Percentiles rank a stretch among this genome's conserved stretches.
phyloP scores from a whole-genome alignment of 805 yeast species.

The Yarrowia keelungensis region DNA sequence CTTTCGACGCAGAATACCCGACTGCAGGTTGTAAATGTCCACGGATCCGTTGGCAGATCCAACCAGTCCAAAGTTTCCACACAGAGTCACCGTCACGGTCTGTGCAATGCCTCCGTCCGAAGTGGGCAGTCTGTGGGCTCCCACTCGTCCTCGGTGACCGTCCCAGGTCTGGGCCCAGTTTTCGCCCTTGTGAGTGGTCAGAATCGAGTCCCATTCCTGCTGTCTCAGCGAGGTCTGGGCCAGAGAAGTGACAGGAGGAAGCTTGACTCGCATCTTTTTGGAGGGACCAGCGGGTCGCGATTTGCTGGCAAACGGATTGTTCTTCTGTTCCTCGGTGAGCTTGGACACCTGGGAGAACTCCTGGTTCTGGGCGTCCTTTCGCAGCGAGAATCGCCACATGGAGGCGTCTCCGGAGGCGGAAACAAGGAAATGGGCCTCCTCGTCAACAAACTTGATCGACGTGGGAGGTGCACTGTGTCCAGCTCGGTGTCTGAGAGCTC shows the following conservation, averaged over 20 bases:
- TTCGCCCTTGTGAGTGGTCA: conserved; percentile 88
- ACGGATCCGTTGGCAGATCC: conserved; percentile 89
- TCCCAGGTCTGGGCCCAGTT: conserved; percentile 91
- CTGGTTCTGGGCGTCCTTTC: conserved; percentile 96
- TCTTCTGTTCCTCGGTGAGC: conserved; percentile 39
- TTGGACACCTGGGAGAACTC: conserved; percentile 72
- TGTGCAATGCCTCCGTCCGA: conserved; percentile 80
- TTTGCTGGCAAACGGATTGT: conserved; percentile 15
- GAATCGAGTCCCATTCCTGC: conserved; percentile 91
- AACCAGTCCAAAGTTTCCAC: conserved; percentile 94
- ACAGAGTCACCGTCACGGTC: conserved; percentile 79
- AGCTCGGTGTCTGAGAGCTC: conserved; percentile 90
- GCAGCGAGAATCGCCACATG: conserved; percentile 88
- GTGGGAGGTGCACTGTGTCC: conserved; percentile 97
- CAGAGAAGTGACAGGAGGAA: conserved; percentile 75
- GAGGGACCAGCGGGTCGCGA: conserved; percentile 49
- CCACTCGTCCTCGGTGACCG: conserved; percentile 76
- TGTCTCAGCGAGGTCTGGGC: conserved; percentile 77
- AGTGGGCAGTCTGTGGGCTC: conserved; percentile 72
- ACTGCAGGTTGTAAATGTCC: conserved; percentile 86
- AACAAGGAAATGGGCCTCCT: conserved; percentile 79
- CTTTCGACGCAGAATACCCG: conserved; percentile 79
- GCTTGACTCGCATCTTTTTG: conserved; percentile 53
- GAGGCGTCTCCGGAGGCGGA: conserved; percentile 88
- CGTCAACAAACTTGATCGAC: conserved; percentile 74